A percentile compares a stretch with the other conserved stretches of the same genome.
Conservation (phyloP, 805 yeast species). For the Starmerella tilneyi region DNA sequence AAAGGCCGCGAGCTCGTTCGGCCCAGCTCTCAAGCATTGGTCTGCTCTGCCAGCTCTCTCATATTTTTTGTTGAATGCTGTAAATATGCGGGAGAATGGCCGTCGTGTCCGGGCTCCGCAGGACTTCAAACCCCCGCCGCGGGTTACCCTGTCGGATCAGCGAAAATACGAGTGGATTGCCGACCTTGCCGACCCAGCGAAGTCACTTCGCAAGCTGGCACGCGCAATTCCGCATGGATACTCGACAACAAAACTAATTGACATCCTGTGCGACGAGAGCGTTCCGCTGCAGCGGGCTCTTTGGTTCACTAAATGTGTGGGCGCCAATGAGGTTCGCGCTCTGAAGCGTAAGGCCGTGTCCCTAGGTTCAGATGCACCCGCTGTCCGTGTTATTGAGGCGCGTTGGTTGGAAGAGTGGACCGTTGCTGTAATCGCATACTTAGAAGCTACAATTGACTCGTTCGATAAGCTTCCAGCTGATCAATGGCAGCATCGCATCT, state of each 20-base stretch:
- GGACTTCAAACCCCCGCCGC: conserved; percentile 68
- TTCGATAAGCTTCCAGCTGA: conserved; percentile 24
- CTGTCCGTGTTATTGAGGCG: conserved; percentile 32
- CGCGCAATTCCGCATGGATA: conserved; percentile 86
- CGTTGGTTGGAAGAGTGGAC: conserved; percentile 87
- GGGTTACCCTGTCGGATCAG: conserved; percentile 82
- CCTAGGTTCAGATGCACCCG: conserved; percentile 7
- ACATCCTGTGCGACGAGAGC: conserved; percentile 49
- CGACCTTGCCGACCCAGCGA: conserved; percentile 58
- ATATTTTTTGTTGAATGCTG: conserved; percentile 39
- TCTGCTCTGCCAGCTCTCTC: conserved; percentile 42
- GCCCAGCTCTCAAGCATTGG: conserved; percentile 33
- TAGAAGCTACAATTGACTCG: conserved; percentile 43
- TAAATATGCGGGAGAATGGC: conserved; percentile 38
- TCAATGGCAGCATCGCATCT: conserved; percentile 42
- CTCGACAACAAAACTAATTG: conserved; percentile 59
- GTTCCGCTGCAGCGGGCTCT: conserved; percentile 75
- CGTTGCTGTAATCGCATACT: conserved; percentile 56
- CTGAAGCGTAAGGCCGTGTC: conserved; percentile 38
- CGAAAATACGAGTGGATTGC: conserved; percentile 77
- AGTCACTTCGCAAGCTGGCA: conserved; percentile 58
- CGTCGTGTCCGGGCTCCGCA: conserved; percentile 42
- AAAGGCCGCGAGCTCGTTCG: conserved; percentile 42
- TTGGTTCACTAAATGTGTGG: conserved; percentile 84
- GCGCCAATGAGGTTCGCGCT: conserved; percentile 62